Base-by-base conservation (phyloP, 2,329 filamentous ascomycete species). In the Aspergillus chevalieri region DNA sequence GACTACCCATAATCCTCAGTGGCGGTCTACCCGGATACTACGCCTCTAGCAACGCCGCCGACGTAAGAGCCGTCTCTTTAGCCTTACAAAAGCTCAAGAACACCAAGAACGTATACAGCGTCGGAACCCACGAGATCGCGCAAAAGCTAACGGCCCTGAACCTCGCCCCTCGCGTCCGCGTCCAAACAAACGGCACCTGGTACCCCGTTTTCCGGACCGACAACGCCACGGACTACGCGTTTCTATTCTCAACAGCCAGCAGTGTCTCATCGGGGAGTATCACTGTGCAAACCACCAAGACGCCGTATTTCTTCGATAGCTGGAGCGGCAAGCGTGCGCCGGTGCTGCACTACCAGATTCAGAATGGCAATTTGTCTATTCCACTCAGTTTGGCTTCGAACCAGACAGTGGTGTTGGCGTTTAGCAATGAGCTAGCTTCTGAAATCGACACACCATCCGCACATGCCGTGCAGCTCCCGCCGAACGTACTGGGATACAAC, bases 1-100 rank as follows among this genome's bases (percentile, higher is more conserved):
- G 14, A 22, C 58, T 78, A 1, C 73, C 72, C 0, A 61, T 77
- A 4, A 64, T 77, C 14, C 63, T 77, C 43, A 59, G 57, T 33
- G 68, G 69, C 4, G 65, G 65, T n/a, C 30, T 65, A 8, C 65
- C 65, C n/a, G 56, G 56, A 38, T 56, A 57, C 17, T 59, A 60
- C 39, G 51, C 56, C 6, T 51, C 47, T 12, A 28, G 56, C 36
- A 55, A 61, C 36, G 33, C 50, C 10, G 52, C 39, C 33, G 56
- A 49, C 6, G n/a, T 57, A 30, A 54, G 55, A 6, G 51, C 57
- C 1, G 52, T 71, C 24, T 51, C 57, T 14, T 17, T 14, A 17
- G 34, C 34, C 15, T 9, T 36, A 14, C 34, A 17, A 17, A 17
- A 0, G 24, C 52, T 33, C 53, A 69, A n/a, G 51, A 55, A 10